These are phyloP conservation scores for Oryza brachyantha DNA, from an alignment of 176 grass and related monocot species.

Conservation along the genomic window DNA sequence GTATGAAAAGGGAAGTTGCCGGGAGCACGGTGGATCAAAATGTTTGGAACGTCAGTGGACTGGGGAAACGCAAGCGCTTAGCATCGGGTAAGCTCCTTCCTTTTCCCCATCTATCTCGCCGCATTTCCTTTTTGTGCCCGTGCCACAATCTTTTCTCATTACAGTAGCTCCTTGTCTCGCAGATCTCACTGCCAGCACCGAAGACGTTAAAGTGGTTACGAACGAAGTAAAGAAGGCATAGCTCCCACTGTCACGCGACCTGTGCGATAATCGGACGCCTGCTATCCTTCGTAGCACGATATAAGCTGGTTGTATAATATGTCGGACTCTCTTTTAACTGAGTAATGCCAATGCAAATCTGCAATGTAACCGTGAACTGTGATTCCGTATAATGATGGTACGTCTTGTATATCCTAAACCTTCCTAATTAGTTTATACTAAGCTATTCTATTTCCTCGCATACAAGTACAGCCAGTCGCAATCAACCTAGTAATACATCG, in stretches of 20 bases:
- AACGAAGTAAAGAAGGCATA: slow-evolving; percentile 9
- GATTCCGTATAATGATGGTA: not conserved
- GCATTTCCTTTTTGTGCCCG: not conserved
- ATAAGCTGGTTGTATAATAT: not conserved
- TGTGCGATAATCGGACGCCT: not conserved
- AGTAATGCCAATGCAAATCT: not conserved
- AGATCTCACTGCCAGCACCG: slow-evolving; percentile 6
- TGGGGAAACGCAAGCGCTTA: slow-evolving; percentile 16
- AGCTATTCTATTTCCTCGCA: not conserved
- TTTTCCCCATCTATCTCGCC: not conserved
- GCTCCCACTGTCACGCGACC: not conserved
- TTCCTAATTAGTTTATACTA: not conserved
- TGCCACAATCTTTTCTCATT: not conserved
- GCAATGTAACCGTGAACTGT: not conserved
- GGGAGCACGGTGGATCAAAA: not conserved
- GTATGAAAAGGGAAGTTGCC: slow-evolving; percentile 28
- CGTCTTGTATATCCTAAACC: not conserved
- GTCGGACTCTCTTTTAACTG: slow-evolving; percentile 9
- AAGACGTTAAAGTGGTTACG: slow-evolving; percentile 28
- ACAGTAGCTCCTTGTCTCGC: not conserved
- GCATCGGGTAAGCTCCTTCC: slow-evolving; percentile 4
- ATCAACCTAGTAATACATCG: too few species aligned
- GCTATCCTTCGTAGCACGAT: not conserved
- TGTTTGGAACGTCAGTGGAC: not conserved
- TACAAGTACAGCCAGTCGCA: too few species aligned